Conservation (phyloP, 495 filamentous ascomycete genomes). For the Lophiotrema nucula region DNA sequence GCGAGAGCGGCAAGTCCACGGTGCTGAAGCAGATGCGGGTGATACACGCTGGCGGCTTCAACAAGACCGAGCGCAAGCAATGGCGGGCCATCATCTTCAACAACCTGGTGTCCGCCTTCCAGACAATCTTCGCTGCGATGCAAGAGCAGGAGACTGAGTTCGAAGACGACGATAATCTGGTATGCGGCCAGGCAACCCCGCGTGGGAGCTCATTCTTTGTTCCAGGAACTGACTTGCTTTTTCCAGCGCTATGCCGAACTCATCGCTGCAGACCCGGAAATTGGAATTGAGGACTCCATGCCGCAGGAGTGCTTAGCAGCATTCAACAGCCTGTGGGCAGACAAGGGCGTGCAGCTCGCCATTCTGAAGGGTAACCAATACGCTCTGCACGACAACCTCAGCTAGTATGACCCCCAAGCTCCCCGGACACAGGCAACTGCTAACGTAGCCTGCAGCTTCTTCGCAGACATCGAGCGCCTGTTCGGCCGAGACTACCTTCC, state of each 20-base stretch:
- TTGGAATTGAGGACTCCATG: constrained; percentile 82
- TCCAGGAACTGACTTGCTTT: constrained; percentile 11
- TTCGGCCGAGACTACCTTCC: constrained; percentile 91
- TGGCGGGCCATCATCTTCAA: constrained; percentile 98
- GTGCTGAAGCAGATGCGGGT: constrained; percentile 99
- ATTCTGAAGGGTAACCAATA: constrained; percentile 98
- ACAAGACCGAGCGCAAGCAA: constrained; percentile 73
- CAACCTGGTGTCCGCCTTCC: constrained; percentile 90
- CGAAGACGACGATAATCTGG: constrained; percentile 40
- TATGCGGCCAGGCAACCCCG: constrained; percentile 9
- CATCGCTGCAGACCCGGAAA: constrained; percentile 73
- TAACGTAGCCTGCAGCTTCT: constrained; percentile 70
- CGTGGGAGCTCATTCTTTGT: neutral
- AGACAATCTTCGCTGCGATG: constrained; percentile 40
- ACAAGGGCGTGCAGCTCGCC: constrained; percentile 83
- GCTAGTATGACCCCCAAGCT: constrained; percentile 70
- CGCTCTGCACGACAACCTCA: constrained; percentile 94
- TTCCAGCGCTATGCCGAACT: constrained; percentile 38
- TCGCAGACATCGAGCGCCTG: constrained; percentile 91
- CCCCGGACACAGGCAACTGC: neutral
- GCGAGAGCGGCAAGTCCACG: constrained; percentile 99
- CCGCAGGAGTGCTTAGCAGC: constrained; percentile 92
- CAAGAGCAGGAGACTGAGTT: constrained; percentile 38
- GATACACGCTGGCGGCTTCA: constrained; percentile 79
- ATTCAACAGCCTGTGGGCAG: constrained; percentile 90